Evolutionary conservation across 371 early-diverging fungal species (phyloP).

Genomic region (Lichtheimia hyalospora): DNA sequence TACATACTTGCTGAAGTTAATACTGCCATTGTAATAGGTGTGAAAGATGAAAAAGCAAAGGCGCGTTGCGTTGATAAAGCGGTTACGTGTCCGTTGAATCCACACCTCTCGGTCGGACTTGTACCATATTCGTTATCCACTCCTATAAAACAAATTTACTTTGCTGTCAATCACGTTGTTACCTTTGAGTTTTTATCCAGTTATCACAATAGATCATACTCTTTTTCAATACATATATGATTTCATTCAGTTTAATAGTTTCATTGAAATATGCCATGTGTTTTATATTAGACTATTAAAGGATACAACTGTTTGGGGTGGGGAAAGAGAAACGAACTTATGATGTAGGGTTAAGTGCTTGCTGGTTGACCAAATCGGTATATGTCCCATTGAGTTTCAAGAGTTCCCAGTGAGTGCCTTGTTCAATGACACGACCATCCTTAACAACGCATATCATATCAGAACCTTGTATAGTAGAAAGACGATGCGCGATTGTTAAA

Average conservation of each 20-base stretch:
- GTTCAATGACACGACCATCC: constrained; percentile 65
- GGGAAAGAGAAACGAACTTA: background rate
- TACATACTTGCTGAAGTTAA: constrained; percentile 53
- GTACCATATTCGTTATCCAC: no score
- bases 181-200: no score
- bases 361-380: constrained; percentile 39
- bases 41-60: background rate
- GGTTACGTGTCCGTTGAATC: constrained; percentile 4
- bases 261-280: no score
- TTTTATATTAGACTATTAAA: background rate
- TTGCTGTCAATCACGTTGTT: no score
- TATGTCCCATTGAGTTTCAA: constrained; percentile 47
- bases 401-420: constrained; percentile 65
- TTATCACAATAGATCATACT: no score
- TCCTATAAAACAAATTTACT: no score
- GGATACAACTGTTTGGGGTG: background rate
- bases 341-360: constrained; percentile 7
- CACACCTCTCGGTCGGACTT: no score
- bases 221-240: no score
- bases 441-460: constrained; percentile 79
- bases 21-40: constrained; percentile 29
- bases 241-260: no score
- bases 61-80: constrained; percentile 9
- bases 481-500: constrained; percentile 65
- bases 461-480: constrained; percentile 69